Evolutionary conservation across 78 protist genomes (phyloP).

Genomic region (Mantamonas sphyraenae): DNA sequence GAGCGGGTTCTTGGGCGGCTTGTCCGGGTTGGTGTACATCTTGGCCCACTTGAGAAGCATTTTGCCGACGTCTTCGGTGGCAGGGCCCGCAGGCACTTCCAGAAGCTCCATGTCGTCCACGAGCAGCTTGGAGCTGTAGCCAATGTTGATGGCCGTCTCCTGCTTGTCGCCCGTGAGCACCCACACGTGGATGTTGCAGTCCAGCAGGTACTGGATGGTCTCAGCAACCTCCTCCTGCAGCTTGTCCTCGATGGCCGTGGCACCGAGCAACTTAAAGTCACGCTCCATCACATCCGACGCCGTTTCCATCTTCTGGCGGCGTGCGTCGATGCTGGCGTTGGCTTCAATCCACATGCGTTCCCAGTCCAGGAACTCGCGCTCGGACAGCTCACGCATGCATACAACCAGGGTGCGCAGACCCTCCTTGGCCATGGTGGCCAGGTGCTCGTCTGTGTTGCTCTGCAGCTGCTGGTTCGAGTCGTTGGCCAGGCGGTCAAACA

Average conservation of each 20-base stretch:
- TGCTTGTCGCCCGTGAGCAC: conserved; percentile 82
- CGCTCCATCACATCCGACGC: conserved; percentile 44
- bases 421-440: conserved; percentile 30
- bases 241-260: conserved; percentile 78
- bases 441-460: conserved; percentile 8
- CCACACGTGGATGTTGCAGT: conserved; percentile 76
- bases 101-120: conserved; percentile 29
- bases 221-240: conserved; percentile 77
- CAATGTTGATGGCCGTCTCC: conserved; percentile 80
- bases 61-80: too few relatives aligned
- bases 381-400: conserved; percentile 42
- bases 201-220: conserved; percentile 32
- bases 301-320: conserved; percentile 14
- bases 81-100: too few relatives aligned
- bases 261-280: conserved; percentile 45
- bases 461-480: too few relatives aligned
- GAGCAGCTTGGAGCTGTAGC: conserved; percentile 48
- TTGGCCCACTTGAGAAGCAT: too few relatives aligned
- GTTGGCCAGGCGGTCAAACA: neutral
- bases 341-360: conserved; percentile 10
- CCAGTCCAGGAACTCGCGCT: conserved; percentile 25
- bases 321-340: neutral
- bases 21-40: too few relatives aligned
- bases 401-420: conserved; percentile 79
- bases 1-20: neutral